Percentiles rank a stretch among this genome's conserved stretches.
Evolutionary conservation across 2,329 filamentous ascomycete genomes (phyloP).

Genomic region (Aspergillus thermomutatus): DNA sequence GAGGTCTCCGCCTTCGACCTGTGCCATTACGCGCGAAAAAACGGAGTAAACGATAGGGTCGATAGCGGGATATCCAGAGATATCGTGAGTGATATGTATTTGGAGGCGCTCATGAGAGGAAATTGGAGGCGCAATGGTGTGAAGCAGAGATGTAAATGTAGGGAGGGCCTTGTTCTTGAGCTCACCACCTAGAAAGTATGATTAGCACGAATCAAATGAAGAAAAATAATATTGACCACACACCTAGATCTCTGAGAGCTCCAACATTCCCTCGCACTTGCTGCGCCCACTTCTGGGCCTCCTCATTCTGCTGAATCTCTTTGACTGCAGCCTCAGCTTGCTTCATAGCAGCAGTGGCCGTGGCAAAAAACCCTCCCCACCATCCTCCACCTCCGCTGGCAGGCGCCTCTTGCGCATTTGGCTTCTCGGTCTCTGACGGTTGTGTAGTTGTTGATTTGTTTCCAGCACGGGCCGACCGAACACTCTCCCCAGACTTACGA

Average conservation of each 20-base stretch:
- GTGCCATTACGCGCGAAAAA: conserved; percentile 96
- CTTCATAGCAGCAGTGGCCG: conserved; percentile 71
- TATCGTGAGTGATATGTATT: conserved; percentile 95
- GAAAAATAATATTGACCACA: conserved; percentile 18
- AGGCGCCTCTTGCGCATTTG: conserved; percentile 43
- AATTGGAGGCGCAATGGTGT: conserved; percentile 93
- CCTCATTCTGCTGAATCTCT: conserved; percentile 93
- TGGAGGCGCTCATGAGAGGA: conserved; percentile 94
- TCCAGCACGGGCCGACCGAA: conserved; percentile 66
- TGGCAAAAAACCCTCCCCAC: conserved; percentile 85
- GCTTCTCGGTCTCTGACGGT: conserved; percentile 40
- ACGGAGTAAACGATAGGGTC: conserved; percentile 89
- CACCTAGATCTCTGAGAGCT: conserved; percentile 72
- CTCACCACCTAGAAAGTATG: conserved; percentile 66
- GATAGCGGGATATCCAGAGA: conserved; percentile 89
- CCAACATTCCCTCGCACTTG: conserved; percentile 89
- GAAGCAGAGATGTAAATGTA: conserved; percentile 90
- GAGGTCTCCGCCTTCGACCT: conserved; percentile 94
- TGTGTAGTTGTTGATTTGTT: conserved; percentile 61
- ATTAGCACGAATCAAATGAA: neutral
- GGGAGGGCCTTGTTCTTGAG: conserved; percentile 82
- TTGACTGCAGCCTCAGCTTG: conserved; percentile 90
- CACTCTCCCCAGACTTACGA: conserved; percentile 76
- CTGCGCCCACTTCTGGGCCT: conserved; percentile 93
- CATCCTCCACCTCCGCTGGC: conserved; percentile 64